phyloP scores from a whole-genome alignment of 2,329 filamentous ascomycete species.

The Tolypocladium inflatum region DNA sequence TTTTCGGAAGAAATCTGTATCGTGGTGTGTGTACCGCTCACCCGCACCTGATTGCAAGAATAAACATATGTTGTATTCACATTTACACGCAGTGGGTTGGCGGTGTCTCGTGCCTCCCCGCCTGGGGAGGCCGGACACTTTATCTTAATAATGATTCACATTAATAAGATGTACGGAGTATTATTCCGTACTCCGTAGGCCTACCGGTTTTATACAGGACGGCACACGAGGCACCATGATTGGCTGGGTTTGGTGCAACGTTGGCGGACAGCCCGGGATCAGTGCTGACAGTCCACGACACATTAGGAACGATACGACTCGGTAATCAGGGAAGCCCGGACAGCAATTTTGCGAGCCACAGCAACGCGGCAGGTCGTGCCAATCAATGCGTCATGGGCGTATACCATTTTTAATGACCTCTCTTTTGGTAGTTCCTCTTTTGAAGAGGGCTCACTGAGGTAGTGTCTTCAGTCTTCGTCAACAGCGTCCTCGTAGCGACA shows the following conservation, averaged over 20 bases:
- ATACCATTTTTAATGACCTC: too few relatives aligned
- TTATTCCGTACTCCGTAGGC: too few relatives aligned
- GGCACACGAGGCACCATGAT: neutral
- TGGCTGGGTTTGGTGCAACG: neutral
- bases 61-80: too few relatives aligned
- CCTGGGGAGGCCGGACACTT: neutral
- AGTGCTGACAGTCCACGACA: neutral
- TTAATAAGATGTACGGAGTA: neutral
- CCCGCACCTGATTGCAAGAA: neutral
- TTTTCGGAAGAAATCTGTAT: too few relatives aligned
- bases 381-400: too few relatives aligned
- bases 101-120: too few relatives aligned
- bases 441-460: too few relatives aligned
- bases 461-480: too few relatives aligned
- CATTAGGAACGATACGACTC: neutral
- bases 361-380: too few relatives aligned
- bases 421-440: too few relatives aligned
- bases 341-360: neutral
- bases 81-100: too few relatives aligned
- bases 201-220: neutral
- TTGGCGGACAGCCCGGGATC: neutral
- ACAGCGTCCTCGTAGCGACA: too few relatives aligned
- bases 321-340: neutral
- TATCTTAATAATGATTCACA: neutral
- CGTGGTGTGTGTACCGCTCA: neutral